Evolutionary conservation across 306 rosid genomes (phyloP).

Genomic region (Amphicarpaea edgeworthii): DNA sequence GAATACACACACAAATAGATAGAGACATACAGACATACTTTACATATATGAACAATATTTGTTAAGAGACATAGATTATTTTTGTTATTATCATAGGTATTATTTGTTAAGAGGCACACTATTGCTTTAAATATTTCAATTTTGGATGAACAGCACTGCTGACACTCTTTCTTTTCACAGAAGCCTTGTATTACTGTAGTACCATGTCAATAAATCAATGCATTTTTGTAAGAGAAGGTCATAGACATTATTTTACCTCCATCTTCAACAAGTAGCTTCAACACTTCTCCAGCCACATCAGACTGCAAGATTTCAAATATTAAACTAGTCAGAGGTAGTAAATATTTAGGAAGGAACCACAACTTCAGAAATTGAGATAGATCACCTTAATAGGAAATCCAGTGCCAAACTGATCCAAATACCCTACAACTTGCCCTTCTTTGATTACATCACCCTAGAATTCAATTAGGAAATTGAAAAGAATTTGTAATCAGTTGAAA

Average conservation of each 20-base stretch:
- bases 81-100: no score
- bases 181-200: constrained; percentile 28
- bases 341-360: constrained; percentile 26
- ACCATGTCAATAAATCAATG: constrained; percentile 12
- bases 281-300: constrained; percentile 87
- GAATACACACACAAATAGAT: neutral
- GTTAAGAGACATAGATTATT: neutral
- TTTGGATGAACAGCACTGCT: constrained; percentile 20
- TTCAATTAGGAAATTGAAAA: constrained; percentile 38
- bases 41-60: neutral
- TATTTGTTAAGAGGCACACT: no score
- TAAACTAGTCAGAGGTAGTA: constrained; percentile 47
- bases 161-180: neutral
- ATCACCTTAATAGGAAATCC: constrained; percentile 89
- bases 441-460: constrained; percentile 77
- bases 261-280: constrained; percentile 83
- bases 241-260: constrained; percentile 73
- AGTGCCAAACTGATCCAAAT: constrained; percentile 88
- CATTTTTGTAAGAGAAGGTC: constrained; percentile 22
- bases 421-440: constrained; percentile 93
- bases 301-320: constrained; percentile 73
- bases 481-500: constrained; percentile 29
- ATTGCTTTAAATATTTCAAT: constrained; percentile 26
- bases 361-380: constrained; percentile 38
- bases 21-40: neutral